Percentiles rank a stretch among this genome's conserved stretches.
These are phyloP conservation scores for Aureobasidium namibiae DNA, from an alignment of 2,329 filamentous ascomycete genomes.

Conservation along the genomic window DNA sequence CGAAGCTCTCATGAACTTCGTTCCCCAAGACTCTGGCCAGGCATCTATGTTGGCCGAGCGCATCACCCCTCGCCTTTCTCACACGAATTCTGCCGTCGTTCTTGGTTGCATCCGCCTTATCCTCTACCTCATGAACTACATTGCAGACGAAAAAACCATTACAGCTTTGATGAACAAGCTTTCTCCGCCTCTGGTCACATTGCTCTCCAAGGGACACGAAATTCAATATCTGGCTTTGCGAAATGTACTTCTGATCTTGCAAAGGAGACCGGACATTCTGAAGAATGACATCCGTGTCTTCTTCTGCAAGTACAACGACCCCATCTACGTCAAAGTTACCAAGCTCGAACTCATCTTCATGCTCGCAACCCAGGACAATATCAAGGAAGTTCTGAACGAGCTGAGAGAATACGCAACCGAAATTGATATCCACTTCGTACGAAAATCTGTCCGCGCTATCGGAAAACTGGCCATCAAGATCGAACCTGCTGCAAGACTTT, in stretches of 20 bases:
- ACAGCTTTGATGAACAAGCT: conserved; percentile 82
- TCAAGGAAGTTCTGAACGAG: conserved; percentile 88
- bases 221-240: conserved; percentile 95
- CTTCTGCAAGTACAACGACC: conserved; percentile 99
- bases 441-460: conserved; percentile 93
- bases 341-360: conserved; percentile 99
- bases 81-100: conserved; percentile 94
- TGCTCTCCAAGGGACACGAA: conserved; percentile 91
- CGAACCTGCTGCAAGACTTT: conserved; percentile 80
- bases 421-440: conserved; percentile 97
- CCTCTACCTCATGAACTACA: conserved; percentile 98
- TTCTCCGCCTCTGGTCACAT: conserved; percentile 86
- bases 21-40: conserved; percentile 83
- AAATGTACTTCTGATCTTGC: conserved; percentile 88
- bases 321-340: conserved; percentile 98
- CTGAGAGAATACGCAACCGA: conserved; percentile 88
- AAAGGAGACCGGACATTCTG: conserved; percentile 84
- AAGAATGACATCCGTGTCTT: conserved; percentile 97
- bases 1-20: conserved; percentile 95
- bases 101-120: conserved; percentile 94
- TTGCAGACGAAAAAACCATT: conserved; percentile 82
- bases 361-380: conserved; percentile 92
- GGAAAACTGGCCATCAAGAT: conserved; percentile 99
- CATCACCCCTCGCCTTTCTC: conserved; percentile 88
- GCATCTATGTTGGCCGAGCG: conserved; percentile 85